These are phyloP conservation scores for Colletotrichum cereale DNA, from an alignment of 2,329 filamentous ascomycete genomes.

Conservation along the genomic window DNA sequence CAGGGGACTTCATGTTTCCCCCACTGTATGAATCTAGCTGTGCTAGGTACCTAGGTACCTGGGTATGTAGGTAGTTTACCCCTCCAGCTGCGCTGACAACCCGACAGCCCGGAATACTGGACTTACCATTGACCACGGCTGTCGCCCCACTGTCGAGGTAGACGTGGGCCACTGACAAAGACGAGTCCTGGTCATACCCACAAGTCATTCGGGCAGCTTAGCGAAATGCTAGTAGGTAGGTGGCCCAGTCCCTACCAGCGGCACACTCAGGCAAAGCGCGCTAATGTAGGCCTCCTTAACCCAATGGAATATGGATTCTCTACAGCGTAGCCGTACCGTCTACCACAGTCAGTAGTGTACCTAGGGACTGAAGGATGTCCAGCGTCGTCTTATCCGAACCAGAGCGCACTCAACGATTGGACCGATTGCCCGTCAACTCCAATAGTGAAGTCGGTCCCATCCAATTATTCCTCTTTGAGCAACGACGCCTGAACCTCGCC, in stretches of 20 bases:
- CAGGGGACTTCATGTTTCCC: constrained; percentile 1
- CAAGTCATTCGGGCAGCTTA: constrained; percentile 5
- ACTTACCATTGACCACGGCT: neutral
- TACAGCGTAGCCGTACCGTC: constrained; percentile 1
- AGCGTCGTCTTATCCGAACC: constrained; percentile 26
- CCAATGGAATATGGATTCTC: constrained; percentile 25
- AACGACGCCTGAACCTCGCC: constrained; percentile 15
- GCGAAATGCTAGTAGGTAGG: neutral
- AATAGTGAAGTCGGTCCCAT: constrained; percentile 15
- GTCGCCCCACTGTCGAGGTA: neutral
- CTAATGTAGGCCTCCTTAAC: constrained; percentile 26
- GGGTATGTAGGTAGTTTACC: neutral
- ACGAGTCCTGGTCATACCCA: neutral
- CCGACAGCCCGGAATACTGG: neutral
- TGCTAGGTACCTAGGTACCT: neutral
- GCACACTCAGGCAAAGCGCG: constrained; percentile 11
- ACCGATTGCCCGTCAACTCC: constrained; percentile 23
- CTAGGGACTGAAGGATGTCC: constrained; percentile 1
- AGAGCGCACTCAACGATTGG: constrained; percentile 33
- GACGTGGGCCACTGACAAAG: neutral
- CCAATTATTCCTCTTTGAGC: constrained; percentile 26
- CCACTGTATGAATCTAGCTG: neutral
- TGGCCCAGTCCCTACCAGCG: neutral
- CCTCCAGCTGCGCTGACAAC: neutral
- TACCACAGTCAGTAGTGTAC: neutral